A percentile compares a stretch with the other conserved stretches of the same genome.
These are phyloP conservation scores for Lathyrus oleraceus DNA, from an alignment of 306 rosid species.

Conservation along the genomic window DNA sequence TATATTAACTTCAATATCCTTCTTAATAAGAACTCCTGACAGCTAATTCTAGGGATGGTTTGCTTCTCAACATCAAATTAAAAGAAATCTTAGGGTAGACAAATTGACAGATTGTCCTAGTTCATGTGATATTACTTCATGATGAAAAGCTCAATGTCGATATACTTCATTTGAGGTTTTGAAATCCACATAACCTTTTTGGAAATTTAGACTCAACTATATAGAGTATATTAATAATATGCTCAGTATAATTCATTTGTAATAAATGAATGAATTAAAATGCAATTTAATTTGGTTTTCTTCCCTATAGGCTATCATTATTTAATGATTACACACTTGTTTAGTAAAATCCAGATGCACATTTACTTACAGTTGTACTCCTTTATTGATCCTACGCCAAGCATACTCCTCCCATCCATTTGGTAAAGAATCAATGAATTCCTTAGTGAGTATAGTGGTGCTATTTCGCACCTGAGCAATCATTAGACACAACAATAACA, in stretches of 20 bases:
- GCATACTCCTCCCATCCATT: conserved; percentile 99
- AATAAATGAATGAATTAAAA: conserved; percentile 24
- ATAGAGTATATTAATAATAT: not conserved
- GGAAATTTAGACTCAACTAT: conserved; percentile 1
- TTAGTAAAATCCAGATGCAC: conserved; percentile 20
- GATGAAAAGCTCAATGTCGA: not conserved
- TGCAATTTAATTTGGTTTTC: conserved; percentile 7
- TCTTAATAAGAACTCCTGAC: not conserved
- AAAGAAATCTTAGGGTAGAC: not conserved
- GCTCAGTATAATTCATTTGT: conserved; percentile 13
- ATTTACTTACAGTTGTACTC: conserved; percentile 73
- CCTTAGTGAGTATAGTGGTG: conserved; percentile 88
- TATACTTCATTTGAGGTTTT: not conserved
- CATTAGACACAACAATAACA: conserved; percentile 49
- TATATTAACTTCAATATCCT: conserved; percentile 18
- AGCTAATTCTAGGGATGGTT: not conserved
- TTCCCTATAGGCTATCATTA: conserved; percentile 1
- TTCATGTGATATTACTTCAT: conserved; percentile 11
- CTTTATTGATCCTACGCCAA: conserved; percentile 97
- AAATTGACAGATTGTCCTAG: conserved; percentile 19
- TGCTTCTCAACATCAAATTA: conserved; percentile 14
- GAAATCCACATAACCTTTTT: conserved; percentile 1
- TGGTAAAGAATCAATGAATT: conserved; percentile 88
- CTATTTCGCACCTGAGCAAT: conserved; percentile 92
- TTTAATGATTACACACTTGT: conserved; percentile 19